Evolutionary conservation across 352 stramenopile species (phyloP), one percentile per base, ranked within the genome.

Genomic region (Globisporangium parvum): DNA sequence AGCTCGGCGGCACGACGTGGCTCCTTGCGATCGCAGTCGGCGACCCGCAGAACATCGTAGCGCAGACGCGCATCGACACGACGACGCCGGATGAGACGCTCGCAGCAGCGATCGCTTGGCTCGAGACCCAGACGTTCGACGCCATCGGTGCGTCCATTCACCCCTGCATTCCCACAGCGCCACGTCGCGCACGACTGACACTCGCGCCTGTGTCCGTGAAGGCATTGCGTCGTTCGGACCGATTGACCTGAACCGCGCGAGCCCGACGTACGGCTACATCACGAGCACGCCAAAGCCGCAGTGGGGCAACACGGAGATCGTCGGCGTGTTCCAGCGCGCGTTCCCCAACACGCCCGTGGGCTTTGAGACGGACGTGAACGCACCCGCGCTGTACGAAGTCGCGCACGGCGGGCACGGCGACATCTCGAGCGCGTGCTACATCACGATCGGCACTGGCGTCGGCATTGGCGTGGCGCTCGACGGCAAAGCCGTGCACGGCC

Each of bases 351-450:
- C 88, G 20, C 77, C 85, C 14, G 82, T 98, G 8, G 78, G 77
- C 52, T 97, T 98, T 67, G 96, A 99, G 64, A 99, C 96, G 39
- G 96, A 99, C 69, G 96, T 99, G 51, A 99, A 99, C 76, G 96
- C 95, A 18, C 96, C 96, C 0, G 96, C 96, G 14, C 71, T 98
- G 24, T 96, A 97, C 53, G 96, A 99, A 65, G 96, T 92, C 63
- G 71, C 63, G 8, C 75, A 91, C 65, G 77, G 81, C n/a, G 74
- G 78, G 58, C 85, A 95, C 72, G 76, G 80, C 26, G 61, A 85
- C 47, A 77, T 93, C 50, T 68, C 73, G 28, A 93, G 79, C 63
- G 75, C 78, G 44, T 87, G 94, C 40, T 99, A 99, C 78, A 93
- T 98, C 59, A 98, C 96, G 4, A 81, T 98, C 17, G 96, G 96